Evolutionary conservation across 345 rosid species (phyloP).

Genomic region (Anacardium occidentale): DNA sequence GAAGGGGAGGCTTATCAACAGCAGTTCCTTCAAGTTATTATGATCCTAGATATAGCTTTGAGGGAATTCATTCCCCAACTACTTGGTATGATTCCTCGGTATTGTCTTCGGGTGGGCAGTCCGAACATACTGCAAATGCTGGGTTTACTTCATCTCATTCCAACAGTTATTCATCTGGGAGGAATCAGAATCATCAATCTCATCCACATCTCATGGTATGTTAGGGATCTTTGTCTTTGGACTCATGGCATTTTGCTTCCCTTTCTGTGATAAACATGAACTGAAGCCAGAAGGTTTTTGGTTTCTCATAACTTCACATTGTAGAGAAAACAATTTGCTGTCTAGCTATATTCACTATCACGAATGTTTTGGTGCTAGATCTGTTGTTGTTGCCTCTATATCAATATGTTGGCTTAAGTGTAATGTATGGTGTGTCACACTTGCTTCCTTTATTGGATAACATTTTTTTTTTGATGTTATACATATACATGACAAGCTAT

Average conservation of each 20-base stretch:
- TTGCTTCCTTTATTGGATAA: background rate
- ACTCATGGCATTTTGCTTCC: background rate
- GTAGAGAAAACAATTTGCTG: too few relatives aligned
- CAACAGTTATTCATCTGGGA: conserved; percentile 40
- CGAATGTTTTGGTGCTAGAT: background rate
- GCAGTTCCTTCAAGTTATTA: conserved; percentile 40
- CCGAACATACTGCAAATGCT: conserved; percentile 25
- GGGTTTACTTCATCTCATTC: conserved; percentile 31
- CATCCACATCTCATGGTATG: conserved; percentile 45
- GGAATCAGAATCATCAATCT: conserved; percentile 40
- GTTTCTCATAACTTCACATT: background rate
- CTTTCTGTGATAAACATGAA: background rate
- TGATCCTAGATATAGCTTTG: conserved; percentile 51
- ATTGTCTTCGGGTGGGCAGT: conserved; percentile 28
- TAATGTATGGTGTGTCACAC: background rate
- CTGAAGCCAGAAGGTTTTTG: background rate
- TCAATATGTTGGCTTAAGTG: background rate
- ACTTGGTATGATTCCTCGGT: conserved; percentile 38
- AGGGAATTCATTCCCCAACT: conserved; percentile 33
- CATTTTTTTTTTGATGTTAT: background rate
- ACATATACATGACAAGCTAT: background rate
- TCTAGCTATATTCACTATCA: background rate
- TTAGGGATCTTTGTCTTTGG: conserved; percentile 2
- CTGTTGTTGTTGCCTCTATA: conserved; percentile 10
- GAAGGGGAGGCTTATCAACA: conserved; percentile 35